Percentiles rank a stretch among this genome's conserved stretches.
phyloP scores from a whole-genome alignment of 441 rosid species.

The Macaranga tanarius region DNA sequence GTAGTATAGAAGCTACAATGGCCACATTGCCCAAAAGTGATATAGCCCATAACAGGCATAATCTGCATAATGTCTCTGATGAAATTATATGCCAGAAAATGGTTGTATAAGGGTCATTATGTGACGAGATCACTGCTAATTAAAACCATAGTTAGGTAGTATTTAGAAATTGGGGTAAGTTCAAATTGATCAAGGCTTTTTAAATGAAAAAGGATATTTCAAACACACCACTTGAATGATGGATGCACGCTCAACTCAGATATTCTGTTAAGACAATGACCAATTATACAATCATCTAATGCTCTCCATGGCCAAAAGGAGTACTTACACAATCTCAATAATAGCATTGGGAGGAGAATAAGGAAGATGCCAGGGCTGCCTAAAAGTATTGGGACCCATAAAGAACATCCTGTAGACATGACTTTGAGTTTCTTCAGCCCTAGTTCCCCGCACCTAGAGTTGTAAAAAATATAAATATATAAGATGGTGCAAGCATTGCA shows the following conservation, averaged over 20 bases:
- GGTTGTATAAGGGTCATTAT: not conserved
- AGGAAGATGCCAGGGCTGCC: conserved; percentile 99
- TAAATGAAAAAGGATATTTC: not conserved
- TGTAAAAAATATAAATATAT: conserved; percentile 24
- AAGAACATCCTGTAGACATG: conserved; percentile 94
- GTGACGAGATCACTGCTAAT: not conserved
- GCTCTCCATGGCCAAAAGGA: not conserved
- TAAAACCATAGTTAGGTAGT: not conserved
- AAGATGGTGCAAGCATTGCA: conserved; percentile 18
- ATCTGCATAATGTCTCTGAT: not conserved
- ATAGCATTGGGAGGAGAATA: conserved; percentile 90
- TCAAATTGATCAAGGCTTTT: not conserved
- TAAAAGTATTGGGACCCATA: conserved; percentile 95
- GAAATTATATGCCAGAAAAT: not conserved
- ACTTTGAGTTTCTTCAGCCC: conserved; percentile 93
- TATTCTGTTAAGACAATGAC: not conserved
- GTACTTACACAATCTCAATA: conserved; percentile 91
- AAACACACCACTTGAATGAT: not conserved
- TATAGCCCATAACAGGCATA: not conserved
- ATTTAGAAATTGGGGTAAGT: not conserved
- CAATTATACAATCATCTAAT: conserved; percentile 17
- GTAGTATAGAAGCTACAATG: not conserved
- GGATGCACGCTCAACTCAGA: not conserved
- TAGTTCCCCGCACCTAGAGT: conserved; percentile 81
- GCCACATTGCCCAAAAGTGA: not conserved